Percentiles rank a stretch among this genome's conserved stretches.
Conservation (phyloP, 2,329 filamentous ascomycete species). For the Nigrospora sphaerica region DNA sequence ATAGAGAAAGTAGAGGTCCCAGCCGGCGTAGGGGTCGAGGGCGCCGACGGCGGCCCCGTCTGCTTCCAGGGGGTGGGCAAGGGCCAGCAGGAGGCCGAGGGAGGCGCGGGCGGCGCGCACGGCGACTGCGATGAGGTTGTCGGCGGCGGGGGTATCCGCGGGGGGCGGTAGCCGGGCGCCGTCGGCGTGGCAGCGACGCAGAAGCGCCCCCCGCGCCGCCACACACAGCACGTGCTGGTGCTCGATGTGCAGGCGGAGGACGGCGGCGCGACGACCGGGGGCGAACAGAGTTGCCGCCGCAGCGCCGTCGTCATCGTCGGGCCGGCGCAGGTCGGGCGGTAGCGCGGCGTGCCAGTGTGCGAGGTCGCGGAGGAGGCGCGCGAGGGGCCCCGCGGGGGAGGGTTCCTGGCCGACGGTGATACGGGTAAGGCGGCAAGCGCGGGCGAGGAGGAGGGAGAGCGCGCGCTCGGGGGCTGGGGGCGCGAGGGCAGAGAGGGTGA, state of each 20-base stretch:
- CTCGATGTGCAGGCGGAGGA: constrained; percentile 29
- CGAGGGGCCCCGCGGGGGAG: constrained; percentile 27
- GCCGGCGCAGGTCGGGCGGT: constrained; percentile 26
- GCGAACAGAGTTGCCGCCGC: background rate
- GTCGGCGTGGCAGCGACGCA: constrained; percentile 7
- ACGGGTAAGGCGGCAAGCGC: background rate
- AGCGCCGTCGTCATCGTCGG: constrained; percentile 17
- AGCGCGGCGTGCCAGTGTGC: constrained; percentile 27
- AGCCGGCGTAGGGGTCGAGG: constrained; percentile 31
- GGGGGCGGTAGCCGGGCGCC: constrained; percentile 2
- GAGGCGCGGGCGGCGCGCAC: constrained; percentile 26
- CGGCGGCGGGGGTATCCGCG: constrained; percentile 16
- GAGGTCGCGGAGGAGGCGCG: constrained; percentile 28
- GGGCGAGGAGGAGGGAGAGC: background rate
- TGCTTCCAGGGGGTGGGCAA: constrained; percentile 12
- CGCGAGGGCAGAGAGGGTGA: constrained; percentile 23
- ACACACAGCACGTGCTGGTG: constrained; percentile 31
- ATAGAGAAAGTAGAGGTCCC: constrained; percentile 31
- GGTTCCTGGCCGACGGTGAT: constrained; percentile 5
- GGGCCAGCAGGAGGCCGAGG: constrained; percentile 23
- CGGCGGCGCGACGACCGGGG: constrained; percentile 11
- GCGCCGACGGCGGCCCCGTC: constrained; percentile 14
- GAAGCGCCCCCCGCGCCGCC: constrained; percentile 27
- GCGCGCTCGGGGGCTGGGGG: constrained; percentile 12
- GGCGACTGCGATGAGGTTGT: constrained; percentile 26